Evolutionary conservation across 352 stramenopile species (phyloP), one percentile per base, ranked within the genome.

Genomic region (Hyaloperonospora brassicae): DNA sequence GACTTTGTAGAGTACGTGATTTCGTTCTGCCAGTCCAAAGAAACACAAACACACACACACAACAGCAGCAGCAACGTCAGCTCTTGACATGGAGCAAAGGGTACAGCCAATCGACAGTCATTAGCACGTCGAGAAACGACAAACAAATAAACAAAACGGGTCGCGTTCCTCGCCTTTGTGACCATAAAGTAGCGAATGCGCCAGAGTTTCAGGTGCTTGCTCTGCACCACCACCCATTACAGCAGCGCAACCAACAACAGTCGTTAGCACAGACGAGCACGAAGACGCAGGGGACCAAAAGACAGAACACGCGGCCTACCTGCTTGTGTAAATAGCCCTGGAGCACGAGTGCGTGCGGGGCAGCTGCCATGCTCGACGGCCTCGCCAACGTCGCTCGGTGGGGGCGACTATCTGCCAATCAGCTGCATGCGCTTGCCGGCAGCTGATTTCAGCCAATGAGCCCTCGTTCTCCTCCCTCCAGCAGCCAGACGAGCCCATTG

Each of bases 271-370:
- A 17, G 17, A 17, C 17, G 17, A 17, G 1, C 25, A 4, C 40
- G n/a, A 4, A 61, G 25, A 27, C 6, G n/a, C 17, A 40, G 12
- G 10, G 30, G 52, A 9, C 1, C 7, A 49, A 21, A 48, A n/a
- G 3, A 9, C 2, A n/a, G 17, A 45, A 1, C 7, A 14, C 40
- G 52, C 7, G 17, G 55, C 60, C 22, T 43, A 84, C 84, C 64
- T 82, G 76, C 31, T 93, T 93, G 68, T 93, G 84, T 24, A 93
- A 74, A 67, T 93, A 93, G 38, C 84, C 81, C 53, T 93, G 79
- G 38, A 89, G 62, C 23, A 89, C 51, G 17, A 77, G 59, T 45
- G 84, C 71, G 12, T 76, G 57, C 35, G 76, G 73, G 35, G 70
- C 50, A 40, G 43, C 35, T 44, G 53, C 59, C 42, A 78, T 59